Base-by-base conservation (phyloP, 257 asterid genomes). In the Fraxinus excelsior region DNA sequence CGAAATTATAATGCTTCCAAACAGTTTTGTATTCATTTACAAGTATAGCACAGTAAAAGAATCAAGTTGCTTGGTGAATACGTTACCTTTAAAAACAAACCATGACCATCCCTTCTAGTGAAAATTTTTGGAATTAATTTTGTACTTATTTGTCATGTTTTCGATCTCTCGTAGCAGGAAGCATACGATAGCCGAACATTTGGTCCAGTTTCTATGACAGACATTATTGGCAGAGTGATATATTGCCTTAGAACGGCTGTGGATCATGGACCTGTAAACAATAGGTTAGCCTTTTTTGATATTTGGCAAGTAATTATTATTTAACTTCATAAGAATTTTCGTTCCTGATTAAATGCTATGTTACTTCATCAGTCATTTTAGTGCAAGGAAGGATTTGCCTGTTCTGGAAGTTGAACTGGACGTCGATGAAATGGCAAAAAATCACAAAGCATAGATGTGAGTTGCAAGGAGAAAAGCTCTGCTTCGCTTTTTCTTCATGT, bases 351-450 rank as follows among this genome's bases (percentile, higher is more conserved):
- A 28, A 58, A 60, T 66, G 31, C 11, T 12, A n/a, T 74, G 51
- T 74, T 51, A 60, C 82, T 82, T 74, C 62, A 42, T 51, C 92
- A 94, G 98, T 76, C 69, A 74, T 5, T 58, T 74, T 51, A 84
- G 98, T 86, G 32, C 82, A 42, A 64, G 13, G 70, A 58, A 72
- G 80, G 98, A 94, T 83, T 82, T 91, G 7, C 83, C 95, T 19
- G 82, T 94, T 78, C 83, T 94, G 37, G 92, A 88, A 87, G 89
- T 91, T 29, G 98, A 94, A 85, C 89, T 91, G 65, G 98, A 94
- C 74, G 90, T 94, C 11, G 96, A 91, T 32, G 97, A 90, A 82
- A 86, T 94, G 96, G 86, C 84, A 14, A 89, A 86, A 70, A 88
- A 84, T 81, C 97, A 90, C 83, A 90, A 89, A 82, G 82, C 85